Base-by-base conservation (phyloP, 345 rosid species). In the Heritiera littoralis region DNA sequence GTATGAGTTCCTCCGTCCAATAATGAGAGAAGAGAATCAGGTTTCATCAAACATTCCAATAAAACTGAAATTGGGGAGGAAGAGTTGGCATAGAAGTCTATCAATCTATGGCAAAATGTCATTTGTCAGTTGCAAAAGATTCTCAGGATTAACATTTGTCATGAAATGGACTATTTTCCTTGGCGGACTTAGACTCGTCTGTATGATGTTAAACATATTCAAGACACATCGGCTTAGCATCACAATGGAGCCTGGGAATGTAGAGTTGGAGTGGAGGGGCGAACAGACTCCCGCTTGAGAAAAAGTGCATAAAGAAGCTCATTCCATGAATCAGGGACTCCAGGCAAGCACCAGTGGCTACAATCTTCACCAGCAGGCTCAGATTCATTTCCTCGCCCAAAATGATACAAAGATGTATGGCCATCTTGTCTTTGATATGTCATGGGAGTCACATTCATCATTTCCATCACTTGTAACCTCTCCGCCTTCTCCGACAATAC, bases 301-400 rank as follows among this genome's bases (percentile, higher is more conserved):
- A 85, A 66, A 70, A 84, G 82, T 0, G 91, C 89, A 76, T 86
- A 89, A 58, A 89, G 89, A 51, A 92, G 88, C 77, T 89, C 91
- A 75, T 92, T 90, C 96, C 91, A 92, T 0, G 89, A 81, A 77
- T 92, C 92, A 10, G 93, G 96, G 13, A 88, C 89, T 0, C 92
- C 89, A 2, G 96, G 96, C 76, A 92, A 84, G 87, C 91, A 92
- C 96, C 96, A 92, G 58, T 89, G 96, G 84, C 91, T 90, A 79
- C 96, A 92, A 66, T 92, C 96, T 81, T 90, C 91, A 51, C 84
- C 81, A n/a, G 88, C 71, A 30, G 91, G 72, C 0, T 80, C 90
- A 11, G 88, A 87, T 45, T 89, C 89, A 4, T 6, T 68, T 32
- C 80, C 73, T 11, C 89, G 84, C 41, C 82, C 83, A 11, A 81